These are phyloP conservation scores for Coprinellus aureogranulatus DNA, from an alignment of 768 basidiomycete species.

Conservation along the genomic window DNA sequence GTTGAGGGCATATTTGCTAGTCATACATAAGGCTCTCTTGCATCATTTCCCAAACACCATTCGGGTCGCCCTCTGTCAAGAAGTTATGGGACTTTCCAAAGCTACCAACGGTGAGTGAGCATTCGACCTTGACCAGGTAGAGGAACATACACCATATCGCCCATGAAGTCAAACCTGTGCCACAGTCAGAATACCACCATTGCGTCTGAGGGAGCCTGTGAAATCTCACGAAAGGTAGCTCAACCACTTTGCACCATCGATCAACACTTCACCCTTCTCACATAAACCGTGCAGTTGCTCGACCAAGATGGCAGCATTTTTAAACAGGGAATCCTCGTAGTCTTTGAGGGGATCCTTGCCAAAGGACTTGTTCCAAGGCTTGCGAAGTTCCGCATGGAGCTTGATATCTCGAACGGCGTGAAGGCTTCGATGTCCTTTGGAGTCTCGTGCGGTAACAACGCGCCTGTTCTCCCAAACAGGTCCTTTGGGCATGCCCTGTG, in stretches of 20 bases:
- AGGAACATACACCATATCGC: constrained; percentile 36
- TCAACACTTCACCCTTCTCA: constrained; percentile 13
- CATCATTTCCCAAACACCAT: constrained; percentile 20
- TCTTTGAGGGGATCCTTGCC: constrained; percentile 35
- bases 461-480: constrained; percentile 44
- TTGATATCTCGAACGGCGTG: constrained; percentile 24
- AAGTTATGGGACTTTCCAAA: constrained; percentile 27
- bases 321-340: constrained; percentile 32
- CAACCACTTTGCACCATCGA: constrained; percentile 13
- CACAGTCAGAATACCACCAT: neutral
- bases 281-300: constrained; percentile 20
- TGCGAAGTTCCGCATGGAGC: constrained; percentile 36
- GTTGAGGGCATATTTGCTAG: neutral
- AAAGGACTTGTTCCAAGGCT: constrained; percentile 44
- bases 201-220: neutral
- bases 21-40: constrained; percentile 21
- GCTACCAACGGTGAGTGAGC: constrained; percentile 9
- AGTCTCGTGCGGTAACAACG: constrained; percentile 26
- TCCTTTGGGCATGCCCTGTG: constrained; percentile 52
- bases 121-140: neutral
- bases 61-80: constrained; percentile 23
- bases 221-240: constrained; percentile 12
- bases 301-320: constrained; percentile 30
- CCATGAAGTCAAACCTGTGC: constrained; percentile 33
- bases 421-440: constrained; percentile 12